phyloP scores from a whole-genome alignment of 2,329 filamentous ascomycete species.

The Colletotrichum navitas region DNA sequence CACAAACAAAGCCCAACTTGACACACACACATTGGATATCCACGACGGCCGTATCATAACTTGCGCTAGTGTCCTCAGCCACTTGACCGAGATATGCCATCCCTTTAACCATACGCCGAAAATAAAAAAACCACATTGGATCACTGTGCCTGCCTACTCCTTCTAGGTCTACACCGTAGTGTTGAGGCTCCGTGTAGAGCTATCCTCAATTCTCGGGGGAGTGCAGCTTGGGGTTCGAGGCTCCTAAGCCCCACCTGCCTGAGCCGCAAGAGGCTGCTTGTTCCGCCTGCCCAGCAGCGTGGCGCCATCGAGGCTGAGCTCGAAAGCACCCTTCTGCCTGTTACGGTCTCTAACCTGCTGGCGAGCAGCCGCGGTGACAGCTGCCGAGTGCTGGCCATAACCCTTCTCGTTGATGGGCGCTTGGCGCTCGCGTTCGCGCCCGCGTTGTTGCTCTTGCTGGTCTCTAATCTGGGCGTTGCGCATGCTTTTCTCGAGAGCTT shows the following conservation, averaged over 20 bases:
- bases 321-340: slow-evolving; percentile 84
- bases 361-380: slow-evolving; percentile 85
- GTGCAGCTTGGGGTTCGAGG: slow-evolving; percentile 27
- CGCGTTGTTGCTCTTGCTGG: slow-evolving; percentile 63
- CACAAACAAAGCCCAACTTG: slow-evolving; percentile 29
- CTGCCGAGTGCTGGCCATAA: slow-evolving; percentile 89
- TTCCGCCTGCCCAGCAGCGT: slow-evolving; percentile 83
- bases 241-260: slow-evolving; percentile 49
- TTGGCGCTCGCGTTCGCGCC: slow-evolving; percentile 63
- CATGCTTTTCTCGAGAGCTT: slow-evolving; percentile 87
- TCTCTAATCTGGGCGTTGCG: slow-evolving; percentile 81
- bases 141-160: slow-evolving; percentile 24
- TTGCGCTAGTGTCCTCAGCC: slow-evolving; percentile 36
- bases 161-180: slow-evolving; percentile 11
- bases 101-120: slow-evolving; percentile 35
- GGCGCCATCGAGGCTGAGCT: slow-evolving; percentile 91
- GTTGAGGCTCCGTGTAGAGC: neutral
- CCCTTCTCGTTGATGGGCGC: slow-evolving; percentile 66
- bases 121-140: slow-evolving; percentile 5
- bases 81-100: slow-evolving; percentile 39
- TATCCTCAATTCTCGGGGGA: slow-evolving; percentile 1
- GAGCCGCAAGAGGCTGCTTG: slow-evolving; percentile 64
- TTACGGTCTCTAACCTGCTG: slow-evolving; percentile 79
- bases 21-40: slow-evolving; percentile 35
- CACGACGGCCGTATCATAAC: slow-evolving; percentile 36